Evolutionary conservation across 768 basidiomycete genomes (phyloP).

Genomic region (Serendipita sp.): DNA sequence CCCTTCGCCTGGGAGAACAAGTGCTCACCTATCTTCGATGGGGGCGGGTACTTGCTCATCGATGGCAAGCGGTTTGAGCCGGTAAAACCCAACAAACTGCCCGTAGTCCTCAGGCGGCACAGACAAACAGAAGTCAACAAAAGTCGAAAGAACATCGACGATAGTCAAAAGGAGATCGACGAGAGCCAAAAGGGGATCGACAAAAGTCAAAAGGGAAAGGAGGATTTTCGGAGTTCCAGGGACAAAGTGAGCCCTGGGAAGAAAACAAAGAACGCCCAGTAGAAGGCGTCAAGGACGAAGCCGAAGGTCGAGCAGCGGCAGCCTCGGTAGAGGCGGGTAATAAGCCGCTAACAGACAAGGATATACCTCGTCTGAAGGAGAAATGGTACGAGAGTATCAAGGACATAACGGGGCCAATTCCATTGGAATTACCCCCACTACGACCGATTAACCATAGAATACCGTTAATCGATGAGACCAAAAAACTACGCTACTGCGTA

Average conservation of each 20-base stretch:
- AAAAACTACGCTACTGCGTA: constrained; percentile 6
- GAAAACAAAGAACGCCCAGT: too few relatives aligned
- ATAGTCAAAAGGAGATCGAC: neutral
- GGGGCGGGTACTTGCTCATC: too few relatives aligned
- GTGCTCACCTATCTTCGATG: neutral
- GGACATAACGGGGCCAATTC: constrained; percentile 7
- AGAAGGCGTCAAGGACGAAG: too few relatives aligned
- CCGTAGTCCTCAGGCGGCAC: neutral
- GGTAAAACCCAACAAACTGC: neutral
- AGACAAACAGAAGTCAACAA: neutral
- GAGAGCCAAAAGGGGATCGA: neutral
- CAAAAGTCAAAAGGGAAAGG: neutral
- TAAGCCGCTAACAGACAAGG: neutral
- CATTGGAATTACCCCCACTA: constrained; percentile 18
- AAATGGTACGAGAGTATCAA: too few relatives aligned
- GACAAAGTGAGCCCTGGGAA: too few relatives aligned
- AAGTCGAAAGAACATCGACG: neutral
- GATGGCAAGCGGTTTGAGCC: too few relatives aligned
- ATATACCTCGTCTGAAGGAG: neutral
- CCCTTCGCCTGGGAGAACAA: constrained; percentile 23
- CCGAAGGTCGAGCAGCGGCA: too few relatives aligned
- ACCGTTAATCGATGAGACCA: constrained; percentile 11
- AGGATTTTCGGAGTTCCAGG: too few relatives aligned
- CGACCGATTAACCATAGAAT: constrained; percentile 12
- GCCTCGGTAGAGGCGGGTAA: neutral